phyloP scores from a whole-genome alignment of 2,329 filamentous ascomycete genomes.

The Pseudogymnoascus sp. region DNA sequence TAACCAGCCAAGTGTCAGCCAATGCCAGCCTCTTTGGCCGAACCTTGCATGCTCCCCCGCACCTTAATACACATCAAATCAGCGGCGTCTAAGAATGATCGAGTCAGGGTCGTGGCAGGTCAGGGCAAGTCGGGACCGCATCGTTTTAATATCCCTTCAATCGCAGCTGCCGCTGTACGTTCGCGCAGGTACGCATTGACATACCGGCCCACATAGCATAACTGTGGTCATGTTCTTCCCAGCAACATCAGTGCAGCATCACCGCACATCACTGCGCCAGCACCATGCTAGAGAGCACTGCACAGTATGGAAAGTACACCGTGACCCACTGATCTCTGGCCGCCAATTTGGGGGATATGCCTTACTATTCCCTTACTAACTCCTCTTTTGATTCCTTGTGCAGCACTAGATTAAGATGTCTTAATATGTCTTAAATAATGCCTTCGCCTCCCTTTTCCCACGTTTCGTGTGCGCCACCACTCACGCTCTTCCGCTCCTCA shows the following conservation, averaged over 20 bases:
- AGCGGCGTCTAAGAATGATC: background rate
- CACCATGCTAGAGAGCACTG: background rate
- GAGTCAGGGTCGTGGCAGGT: background rate
- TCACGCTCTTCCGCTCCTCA: background rate
- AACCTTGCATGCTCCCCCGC: background rate
- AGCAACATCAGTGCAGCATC: background rate
- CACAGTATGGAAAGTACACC: background rate
- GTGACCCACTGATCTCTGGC: background rate
- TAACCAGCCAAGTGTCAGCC: background rate
- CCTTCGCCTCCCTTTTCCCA: background rate
- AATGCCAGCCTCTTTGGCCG: background rate
- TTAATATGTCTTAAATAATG: constrained; percentile 8
- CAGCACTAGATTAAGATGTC: constrained; percentile 1
- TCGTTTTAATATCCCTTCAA: constrained; percentile 1
- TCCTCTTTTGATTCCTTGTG: background rate
- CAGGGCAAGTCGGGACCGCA: background rate
- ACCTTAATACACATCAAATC: background rate
- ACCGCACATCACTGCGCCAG: background rate
- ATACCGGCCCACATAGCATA: background rate
- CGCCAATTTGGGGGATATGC: background rate
- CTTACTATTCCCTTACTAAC: constrained; percentile 8
- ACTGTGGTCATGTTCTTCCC: background rate
- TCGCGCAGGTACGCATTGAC: background rate
- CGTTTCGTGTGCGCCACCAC: background rate
- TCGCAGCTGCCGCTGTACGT: background rate